Conservation (phyloP, 139 green algal genomes). For the Choricystis sp. region DNA sequence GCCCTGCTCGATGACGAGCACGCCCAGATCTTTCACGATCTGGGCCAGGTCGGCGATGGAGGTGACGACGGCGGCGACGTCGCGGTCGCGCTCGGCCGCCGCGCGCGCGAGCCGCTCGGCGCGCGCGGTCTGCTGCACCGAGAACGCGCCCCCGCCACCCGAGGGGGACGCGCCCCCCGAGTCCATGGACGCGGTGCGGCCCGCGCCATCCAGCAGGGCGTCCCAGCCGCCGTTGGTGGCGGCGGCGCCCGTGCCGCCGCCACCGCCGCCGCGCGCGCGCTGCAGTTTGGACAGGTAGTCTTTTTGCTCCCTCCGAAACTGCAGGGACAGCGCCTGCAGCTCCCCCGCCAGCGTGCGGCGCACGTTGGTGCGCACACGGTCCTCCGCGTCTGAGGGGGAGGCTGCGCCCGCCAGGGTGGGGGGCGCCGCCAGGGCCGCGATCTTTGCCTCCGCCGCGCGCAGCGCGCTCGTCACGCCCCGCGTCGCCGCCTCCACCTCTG, state of each 20-base stretch:
- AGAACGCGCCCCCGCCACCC: not conserved
- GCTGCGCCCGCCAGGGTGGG: not conserved
- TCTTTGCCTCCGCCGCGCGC: not conserved
- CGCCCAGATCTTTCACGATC: slow-evolving; percentile 91
- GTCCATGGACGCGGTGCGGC: slow-evolving; percentile 1
- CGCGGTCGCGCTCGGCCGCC: slow-evolving; percentile 59
- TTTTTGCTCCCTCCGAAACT: slow-evolving; percentile 78
- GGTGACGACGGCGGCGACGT: slow-evolving; percentile 66
- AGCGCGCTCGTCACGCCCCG: not conserved
- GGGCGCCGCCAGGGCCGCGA: not conserved
- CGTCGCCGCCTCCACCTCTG: slow-evolving; percentile 19
- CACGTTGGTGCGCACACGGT: slow-evolving; percentile 47
- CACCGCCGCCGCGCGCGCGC: slow-evolving; percentile 43
- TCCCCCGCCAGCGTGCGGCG: slow-evolving; percentile 69
- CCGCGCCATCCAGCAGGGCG: slow-evolving; percentile 13
- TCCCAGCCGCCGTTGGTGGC: not conserved
- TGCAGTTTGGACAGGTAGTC: slow-evolving; percentile 65
- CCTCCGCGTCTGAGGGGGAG: slow-evolving; percentile 1
- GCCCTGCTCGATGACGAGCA: slow-evolving; percentile 96
- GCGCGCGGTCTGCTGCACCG: slow-evolving; percentile 16
- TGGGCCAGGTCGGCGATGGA: slow-evolving; percentile 70
- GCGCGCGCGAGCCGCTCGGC: slow-evolving; percentile 27
- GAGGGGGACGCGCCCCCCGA: slow-evolving; percentile 1
- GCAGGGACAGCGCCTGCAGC: slow-evolving; percentile 60
- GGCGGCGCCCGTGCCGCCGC: slow-evolving; percentile 21